Evolutionary conservation across 208 protist species (phyloP), one percentile per base, ranked within the genome.

Genomic region (Entamoeba histolytica): DNA sequence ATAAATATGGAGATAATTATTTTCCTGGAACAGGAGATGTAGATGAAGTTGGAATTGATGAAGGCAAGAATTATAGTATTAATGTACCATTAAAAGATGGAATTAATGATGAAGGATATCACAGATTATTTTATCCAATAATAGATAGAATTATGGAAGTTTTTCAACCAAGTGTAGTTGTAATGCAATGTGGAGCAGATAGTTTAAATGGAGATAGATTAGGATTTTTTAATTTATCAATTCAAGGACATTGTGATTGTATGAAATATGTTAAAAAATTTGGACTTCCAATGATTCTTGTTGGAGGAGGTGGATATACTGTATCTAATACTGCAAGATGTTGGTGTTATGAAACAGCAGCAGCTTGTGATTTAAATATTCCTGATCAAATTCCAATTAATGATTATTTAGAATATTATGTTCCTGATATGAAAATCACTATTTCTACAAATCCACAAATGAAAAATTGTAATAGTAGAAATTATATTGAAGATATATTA

Each of bases 171-270:
- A 96, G 97, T 73, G 98, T 97, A 0, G 96, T 99, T 93, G 98
- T 99, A 8, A 95, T 99, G 31, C 98, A 99, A 95, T 99, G 98
- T 96, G 99, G 99, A 55, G 98, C 98, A 6, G 99, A 99, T 96
- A 98, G 97, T 47, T 95, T 99, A 6, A 96, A 97, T 23, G 98
- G 98, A 50, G 99, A 99, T 95, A 97, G 98, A 14, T 95, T 99
- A 2, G 98, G 98, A 31, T 96, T 96, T 31, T 98, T 99, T 91
- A 99, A 98, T 93, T 94, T 99, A 49, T 97, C 98, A 0, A 96
- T 98, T 0, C 91, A 93, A 10, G 96, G 96, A 0, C 95, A 96
- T 69, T 96, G 96, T 49, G 94, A 94, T 5, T 96, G 95, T 51
- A 92, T 96, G 0, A 31, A 78, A 52, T 97, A 97, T 94, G 95